phyloP scores from a whole-genome alignment of 805 yeast species.

The Nakazawaea ambrosiae region DNA sequence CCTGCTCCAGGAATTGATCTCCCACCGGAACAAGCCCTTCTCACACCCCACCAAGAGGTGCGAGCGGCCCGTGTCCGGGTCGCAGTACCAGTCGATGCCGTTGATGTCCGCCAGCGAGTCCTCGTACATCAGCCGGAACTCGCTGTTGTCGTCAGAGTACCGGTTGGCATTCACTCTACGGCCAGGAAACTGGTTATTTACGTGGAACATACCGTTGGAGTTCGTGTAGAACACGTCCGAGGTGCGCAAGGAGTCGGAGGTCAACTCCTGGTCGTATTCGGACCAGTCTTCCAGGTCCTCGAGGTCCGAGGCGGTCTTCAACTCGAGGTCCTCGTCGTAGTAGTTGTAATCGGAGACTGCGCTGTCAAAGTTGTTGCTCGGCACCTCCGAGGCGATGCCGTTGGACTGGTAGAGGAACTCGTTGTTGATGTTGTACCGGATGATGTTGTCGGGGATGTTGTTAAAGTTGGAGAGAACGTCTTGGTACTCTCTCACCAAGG shows the following conservation, averaged over 20 bases:
- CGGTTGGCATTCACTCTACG: slow-evolving; percentile 1
- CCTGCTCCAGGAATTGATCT: slow-evolving; percentile 56
- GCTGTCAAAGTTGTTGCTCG: background rate
- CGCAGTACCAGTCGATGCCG: slow-evolving; percentile 55
- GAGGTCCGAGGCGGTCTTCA: background rate
- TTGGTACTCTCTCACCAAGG: slow-evolving; percentile 10
- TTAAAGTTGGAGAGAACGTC: slow-evolving; percentile 5
- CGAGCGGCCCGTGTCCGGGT: slow-evolving; percentile 35
- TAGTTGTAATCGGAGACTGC: background rate
- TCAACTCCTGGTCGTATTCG: slow-evolving; percentile 6
- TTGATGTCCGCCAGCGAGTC: slow-evolving; percentile 34
- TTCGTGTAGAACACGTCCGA: slow-evolving; percentile 4
- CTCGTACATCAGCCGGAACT: slow-evolving; percentile 6
- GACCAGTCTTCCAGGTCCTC: slow-evolving; percentile 7
- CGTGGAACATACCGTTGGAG: slow-evolving; percentile 5
- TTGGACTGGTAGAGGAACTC: slow-evolving; percentile 8
- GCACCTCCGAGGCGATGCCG: slow-evolving; percentile 7
- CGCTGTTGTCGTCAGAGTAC: background rate
- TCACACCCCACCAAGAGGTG: slow-evolving; percentile 55
- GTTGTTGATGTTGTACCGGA: slow-evolving; percentile 2
- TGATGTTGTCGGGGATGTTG: background rate
- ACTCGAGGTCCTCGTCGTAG: slow-evolving; percentile 3
- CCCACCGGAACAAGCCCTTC: slow-evolving; percentile 65
- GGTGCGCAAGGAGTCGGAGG: background rate
- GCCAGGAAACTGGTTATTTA: slow-evolving; percentile 6